phyloP scores from a whole-genome alignment of 306 rosid genomes.

The Sphenostylis stenocarpa region DNA sequence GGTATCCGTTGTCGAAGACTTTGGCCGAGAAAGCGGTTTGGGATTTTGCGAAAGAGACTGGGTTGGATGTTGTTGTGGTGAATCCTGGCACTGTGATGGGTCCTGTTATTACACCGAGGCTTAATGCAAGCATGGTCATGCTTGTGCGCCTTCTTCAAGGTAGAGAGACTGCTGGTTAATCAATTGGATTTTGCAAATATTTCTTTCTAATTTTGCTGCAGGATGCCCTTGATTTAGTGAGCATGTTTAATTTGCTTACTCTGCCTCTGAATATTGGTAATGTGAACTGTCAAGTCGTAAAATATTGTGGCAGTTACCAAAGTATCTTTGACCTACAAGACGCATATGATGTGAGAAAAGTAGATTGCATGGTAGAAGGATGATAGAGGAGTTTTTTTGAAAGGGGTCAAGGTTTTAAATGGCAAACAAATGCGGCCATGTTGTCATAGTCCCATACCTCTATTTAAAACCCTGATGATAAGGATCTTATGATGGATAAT shows the following conservation, averaged over 20 bases:
- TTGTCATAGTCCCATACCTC: too few species aligned
- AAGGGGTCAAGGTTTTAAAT: not conserved
- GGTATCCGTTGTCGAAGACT: constrained; percentile 90
- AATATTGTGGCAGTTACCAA: not conserved
- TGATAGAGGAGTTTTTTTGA: not conserved
- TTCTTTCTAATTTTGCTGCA: not conserved
- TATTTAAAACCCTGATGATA: too few species aligned
- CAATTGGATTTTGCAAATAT: not conserved
- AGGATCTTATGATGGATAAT: not conserved
- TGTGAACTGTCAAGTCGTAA: not conserved
- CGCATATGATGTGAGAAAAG: not conserved
- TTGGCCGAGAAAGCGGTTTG: constrained; percentile 90
- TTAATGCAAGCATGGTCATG: constrained; percentile 87
- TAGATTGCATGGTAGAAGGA: not conserved
- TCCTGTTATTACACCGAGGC: constrained; percentile 66
- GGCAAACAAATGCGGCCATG: not conserved
- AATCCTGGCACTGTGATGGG: constrained; percentile 97
- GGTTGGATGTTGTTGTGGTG: constrained; percentile 85
- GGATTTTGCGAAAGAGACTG: constrained; percentile 79
- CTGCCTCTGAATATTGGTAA: not conserved
- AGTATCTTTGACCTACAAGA: not conserved
- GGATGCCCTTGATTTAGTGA: not conserved
- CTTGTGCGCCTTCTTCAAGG: constrained; percentile 81
- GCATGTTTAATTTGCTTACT: constrained; percentile 1
- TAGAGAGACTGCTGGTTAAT: constrained; percentile 17